Base-by-base conservation (phyloP, 2,329 filamentous ascomycete genomes). In the Geoglossum cookeanum region DNA sequence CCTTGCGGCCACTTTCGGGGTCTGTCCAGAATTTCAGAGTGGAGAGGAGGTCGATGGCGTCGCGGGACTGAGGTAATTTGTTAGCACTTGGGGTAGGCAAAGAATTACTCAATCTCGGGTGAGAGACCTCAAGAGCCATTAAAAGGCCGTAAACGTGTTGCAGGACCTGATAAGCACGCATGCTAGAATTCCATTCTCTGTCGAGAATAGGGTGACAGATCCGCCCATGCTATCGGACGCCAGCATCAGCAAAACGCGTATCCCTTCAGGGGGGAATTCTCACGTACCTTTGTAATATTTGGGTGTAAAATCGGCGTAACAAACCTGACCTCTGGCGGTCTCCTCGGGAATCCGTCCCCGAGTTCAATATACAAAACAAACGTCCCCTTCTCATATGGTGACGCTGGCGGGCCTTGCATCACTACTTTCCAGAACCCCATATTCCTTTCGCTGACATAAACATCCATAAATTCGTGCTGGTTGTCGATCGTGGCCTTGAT, bases 121-220 rank as follows among this genome's bases (percentile, higher is more conserved):
- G 33, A 37, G n/a, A 42, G 57, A 63, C 63, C 58, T 64, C 63
- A 13, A 60, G 57, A 4, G 58, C 55, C 58, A 62, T 63, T 1
- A 64, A 55, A 8, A 64, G 56, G 6, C 60, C 63, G 33, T 60
- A 63, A 8, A 63, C 51, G 13, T 63, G 61, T 49, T 63, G 61
- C 30, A 64, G 49, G 37, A 64, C 60, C 48, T 62, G 56, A 53
- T 61, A 58, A n/a, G 62, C 56, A 13, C 59, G 60, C 7, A 58
- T 59, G 13, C 58, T 57, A 13, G 62, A 59, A 37, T 55, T 62
- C 63, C 63, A 64, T 45, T 62, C 61, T 9, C 61, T 58, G 32
- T 61, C 58, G 42, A 64, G 59, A n/a, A 64, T 62, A 4, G 60
- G 58, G 45, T 64, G 63, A 37, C 62, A 64, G 0, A 64, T 59